Evolutionary conservation across 345 rosid species (phyloP), one percentile per base, ranked within the genome.

Genomic region (Camelina laxa): DNA sequence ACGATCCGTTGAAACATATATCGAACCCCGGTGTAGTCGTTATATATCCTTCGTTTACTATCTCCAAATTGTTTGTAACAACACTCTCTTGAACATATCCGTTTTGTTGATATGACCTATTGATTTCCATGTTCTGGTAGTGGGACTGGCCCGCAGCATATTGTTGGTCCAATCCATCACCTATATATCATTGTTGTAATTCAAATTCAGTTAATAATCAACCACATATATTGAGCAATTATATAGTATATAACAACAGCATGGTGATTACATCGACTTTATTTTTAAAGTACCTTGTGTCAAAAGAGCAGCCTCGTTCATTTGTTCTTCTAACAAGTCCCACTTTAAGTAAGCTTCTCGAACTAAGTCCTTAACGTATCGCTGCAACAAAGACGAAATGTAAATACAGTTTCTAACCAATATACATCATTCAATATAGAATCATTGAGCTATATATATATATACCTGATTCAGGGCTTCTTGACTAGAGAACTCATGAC

Each of bases 341-440:
- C 97, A 87, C 7, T 85, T 78, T 31, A 20, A 2, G 77, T 87
- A 67, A 42, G 98, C 98, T 51, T 83, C 70, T 75, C 80, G 87
- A 14, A 83, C 91, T 86, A 88, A 67, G 24, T 1, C 78, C 69
- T 85, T 85, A 9, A 87, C 45, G 49, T 69, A 79, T 1, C 27
- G 7, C 98, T 93, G 83, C 47, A 80, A 51, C 56, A 12, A 31
- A 30, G 31, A 14, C 15, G n/a, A 71, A 27, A 45, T 48, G 27
- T 5, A 17, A 59, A 39, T 15, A 49, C n/a, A 38, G 14, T 17
- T 47, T 24, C 21, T 49, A 27, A n/a, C 36, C 16, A 35, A 35
- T 60, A 35, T 60, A 21, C 4, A 67, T 35, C 3, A 54, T 24
- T 17, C n/a, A 27, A 13, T 2, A 13, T 12, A 27, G 1, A 35